phyloP scores from a whole-genome alignment of 2,329 filamentous ascomycete species.

The Polychaeton citri region DNA sequence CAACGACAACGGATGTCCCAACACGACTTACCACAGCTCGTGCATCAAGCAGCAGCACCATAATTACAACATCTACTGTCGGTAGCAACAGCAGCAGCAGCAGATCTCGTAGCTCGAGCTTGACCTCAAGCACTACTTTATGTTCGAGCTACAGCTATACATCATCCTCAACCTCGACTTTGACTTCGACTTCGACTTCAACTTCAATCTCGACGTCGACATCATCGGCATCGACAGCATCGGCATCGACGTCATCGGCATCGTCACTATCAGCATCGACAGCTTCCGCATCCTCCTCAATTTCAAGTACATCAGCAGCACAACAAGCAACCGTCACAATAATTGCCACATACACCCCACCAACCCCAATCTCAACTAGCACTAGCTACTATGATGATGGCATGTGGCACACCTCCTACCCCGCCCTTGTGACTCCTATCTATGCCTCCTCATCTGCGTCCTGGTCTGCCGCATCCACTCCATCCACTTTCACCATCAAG shows the following conservation, averaged over 20 bases:
- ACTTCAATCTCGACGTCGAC: background rate
- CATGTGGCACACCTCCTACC: constrained; percentile 32
- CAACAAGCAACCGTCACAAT: constrained; percentile 1
- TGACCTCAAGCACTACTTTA: constrained; percentile 3
- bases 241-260: background rate
- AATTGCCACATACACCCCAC: constrained; percentile 4
- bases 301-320: background rate
- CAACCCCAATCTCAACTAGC: constrained; percentile 7
- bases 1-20: too few relatives aligned
- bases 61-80: too few relatives aligned
- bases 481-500: background rate
- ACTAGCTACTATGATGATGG: constrained; percentile 30
- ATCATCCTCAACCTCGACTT: too few relatives aligned
- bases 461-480: constrained; percentile 2
- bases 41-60: too few relatives aligned
- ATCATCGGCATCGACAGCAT: background rate
- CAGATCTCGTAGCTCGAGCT: constrained; percentile 1
- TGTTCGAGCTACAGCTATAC: constrained; percentile 5
- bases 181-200: too few relatives aligned
- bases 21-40: too few relatives aligned
- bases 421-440: constrained; percentile 16
- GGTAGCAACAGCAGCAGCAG: too few relatives aligned
- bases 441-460: constrained; percentile 5
- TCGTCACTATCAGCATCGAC: background rate
- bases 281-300: background rate